phyloP scores from a whole-genome alignment of 345 rosid genomes.

The Iberis pinnata region DNA sequence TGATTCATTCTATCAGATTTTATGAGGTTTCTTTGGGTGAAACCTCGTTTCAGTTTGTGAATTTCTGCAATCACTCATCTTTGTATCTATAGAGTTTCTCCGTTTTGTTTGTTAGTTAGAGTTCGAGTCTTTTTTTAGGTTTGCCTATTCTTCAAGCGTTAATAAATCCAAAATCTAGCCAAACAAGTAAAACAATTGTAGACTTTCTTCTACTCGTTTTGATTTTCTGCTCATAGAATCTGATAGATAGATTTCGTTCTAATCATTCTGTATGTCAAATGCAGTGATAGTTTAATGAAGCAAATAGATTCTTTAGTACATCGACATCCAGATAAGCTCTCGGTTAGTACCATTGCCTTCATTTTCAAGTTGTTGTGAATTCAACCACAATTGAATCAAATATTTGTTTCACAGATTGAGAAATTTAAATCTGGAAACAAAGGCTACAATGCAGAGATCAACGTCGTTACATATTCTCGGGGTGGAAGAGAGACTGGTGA shows the following conservation, averaged over 20 bases:
- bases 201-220: too few species aligned
- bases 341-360: slow-evolving; percentile 33
- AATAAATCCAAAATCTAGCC: too few species aligned
- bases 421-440: slow-evolving; percentile 49
- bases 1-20: not conserved
- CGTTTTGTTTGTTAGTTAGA: too few species aligned
- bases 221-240: too few species aligned
- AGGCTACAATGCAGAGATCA: slow-evolving; percentile 64
- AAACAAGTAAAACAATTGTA: too few species aligned
- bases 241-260: not conserved
- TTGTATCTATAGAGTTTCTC: too few species aligned
- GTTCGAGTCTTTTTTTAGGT: too few species aligned
- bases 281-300: slow-evolving; percentile 64
- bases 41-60: too few species aligned
- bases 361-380: not conserved
- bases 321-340: slow-evolving; percentile 67
- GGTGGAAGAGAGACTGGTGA: slow-evolving; percentile 39
- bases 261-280: slow-evolving; percentile 14
- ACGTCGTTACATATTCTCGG: slow-evolving; percentile 57
- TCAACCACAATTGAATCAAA: not conserved
- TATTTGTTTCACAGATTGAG: slow-evolving; percentile 45
- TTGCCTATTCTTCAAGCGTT: too few species aligned
- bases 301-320: slow-evolving; percentile 53
- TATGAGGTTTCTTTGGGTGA: too few species aligned
- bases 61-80: too few species aligned